A percentile compares a stretch with the other conserved stretches of the same genome.
Evolutionary conservation across 176 grass and related monocot genomes (phyloP).

Genomic region (Oropetium thomaeum): DNA sequence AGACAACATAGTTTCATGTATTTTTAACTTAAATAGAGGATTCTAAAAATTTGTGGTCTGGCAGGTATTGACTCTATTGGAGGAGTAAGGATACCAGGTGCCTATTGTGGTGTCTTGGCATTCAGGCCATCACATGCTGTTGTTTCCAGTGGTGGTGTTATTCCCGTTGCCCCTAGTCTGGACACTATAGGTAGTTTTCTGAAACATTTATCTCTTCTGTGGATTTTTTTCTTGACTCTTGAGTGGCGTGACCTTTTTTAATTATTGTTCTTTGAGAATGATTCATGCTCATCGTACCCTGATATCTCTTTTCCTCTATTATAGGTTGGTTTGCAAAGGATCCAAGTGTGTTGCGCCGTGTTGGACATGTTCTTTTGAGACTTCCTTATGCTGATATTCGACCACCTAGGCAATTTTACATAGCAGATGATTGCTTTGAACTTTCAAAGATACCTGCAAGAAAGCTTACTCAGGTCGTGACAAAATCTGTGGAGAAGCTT

Average conservation of each 20-base stretch:
- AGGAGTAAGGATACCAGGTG: conserved; percentile 89
- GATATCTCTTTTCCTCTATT: conserved; percentile 25
- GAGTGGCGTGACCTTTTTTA: neutral
- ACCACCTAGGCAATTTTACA: conserved; percentile 71
- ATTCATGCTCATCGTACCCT: neutral
- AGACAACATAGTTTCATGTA: conserved; percentile 18
- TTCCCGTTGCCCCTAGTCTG: conserved; percentile 88
- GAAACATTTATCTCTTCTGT: conserved; percentile 1
- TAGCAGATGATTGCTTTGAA: conserved; percentile 94
- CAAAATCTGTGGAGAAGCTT: conserved; percentile 87
- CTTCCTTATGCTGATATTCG: conserved; percentile 69
- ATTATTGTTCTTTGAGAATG: neutral
- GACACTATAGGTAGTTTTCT: conserved; percentile 73
- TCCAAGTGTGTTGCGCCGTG: conserved; percentile 77
- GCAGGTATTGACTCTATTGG: conserved; percentile 82
- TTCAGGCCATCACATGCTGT: conserved; percentile 85
- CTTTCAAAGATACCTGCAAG: conserved; percentile 77
- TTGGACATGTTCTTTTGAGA: conserved; percentile 71
- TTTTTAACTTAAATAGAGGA: neutral
- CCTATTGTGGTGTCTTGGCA: conserved; percentile 82
- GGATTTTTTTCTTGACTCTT: neutral
- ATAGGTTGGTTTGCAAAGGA: conserved; percentile 88
- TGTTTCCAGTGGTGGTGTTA: conserved; percentile 62
- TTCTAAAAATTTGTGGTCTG: conserved; percentile 18
- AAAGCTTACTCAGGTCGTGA: conserved; percentile 77